Conservation (phyloP, 306 rosid genomes). For the Gastrolobium villosum region DNA sequence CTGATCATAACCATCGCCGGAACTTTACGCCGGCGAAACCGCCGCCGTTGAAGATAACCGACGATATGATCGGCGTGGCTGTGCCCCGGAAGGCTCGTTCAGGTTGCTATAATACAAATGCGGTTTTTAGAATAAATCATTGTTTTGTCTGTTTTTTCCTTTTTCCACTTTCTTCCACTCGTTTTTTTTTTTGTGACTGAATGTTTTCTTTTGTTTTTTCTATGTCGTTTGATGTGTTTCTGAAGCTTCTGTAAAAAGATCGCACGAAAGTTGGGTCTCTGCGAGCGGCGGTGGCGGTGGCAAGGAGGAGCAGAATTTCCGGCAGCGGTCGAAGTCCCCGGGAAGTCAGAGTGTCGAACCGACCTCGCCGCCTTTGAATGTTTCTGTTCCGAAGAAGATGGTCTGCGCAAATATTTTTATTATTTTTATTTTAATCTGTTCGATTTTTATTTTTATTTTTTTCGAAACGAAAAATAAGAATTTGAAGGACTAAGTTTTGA, state of each 20-base stretch:
- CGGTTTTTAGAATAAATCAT: not conserved
- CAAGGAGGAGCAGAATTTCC: conserved; percentile 52
- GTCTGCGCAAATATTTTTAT: conserved; percentile 44
- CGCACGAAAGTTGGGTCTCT: conserved; percentile 58
- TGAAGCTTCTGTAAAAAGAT: conserved; percentile 69
- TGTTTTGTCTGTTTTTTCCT: not conserved
- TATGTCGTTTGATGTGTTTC: conserved; percentile 7
- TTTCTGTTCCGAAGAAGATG: conserved; percentile 60
- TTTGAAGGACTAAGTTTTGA: conserved; percentile 21
- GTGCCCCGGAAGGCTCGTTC: conserved; percentile 91
- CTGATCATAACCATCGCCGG: conserved; percentile 60
- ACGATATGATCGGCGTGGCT: conserved; percentile 63
- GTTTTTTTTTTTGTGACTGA: not conserved
- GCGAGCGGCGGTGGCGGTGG: conserved; percentile 50
- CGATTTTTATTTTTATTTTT: not conserved
- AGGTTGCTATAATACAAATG: conserved; percentile 51
- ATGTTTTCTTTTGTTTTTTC: not conserved
- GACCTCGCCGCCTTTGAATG: conserved; percentile 51
- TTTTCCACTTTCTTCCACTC: not conserved
- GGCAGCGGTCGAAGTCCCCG: conserved; percentile 40
- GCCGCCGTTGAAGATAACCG: conserved; percentile 51
- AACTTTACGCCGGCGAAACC: conserved; percentile 45
- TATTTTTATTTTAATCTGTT: not conserved
- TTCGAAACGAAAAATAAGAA: not conserved
- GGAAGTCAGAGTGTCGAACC: conserved; percentile 52